Base-by-base conservation (phyloP, 352 stramenopile genomes). In the Hyaloperonospora brassicae region DNA sequence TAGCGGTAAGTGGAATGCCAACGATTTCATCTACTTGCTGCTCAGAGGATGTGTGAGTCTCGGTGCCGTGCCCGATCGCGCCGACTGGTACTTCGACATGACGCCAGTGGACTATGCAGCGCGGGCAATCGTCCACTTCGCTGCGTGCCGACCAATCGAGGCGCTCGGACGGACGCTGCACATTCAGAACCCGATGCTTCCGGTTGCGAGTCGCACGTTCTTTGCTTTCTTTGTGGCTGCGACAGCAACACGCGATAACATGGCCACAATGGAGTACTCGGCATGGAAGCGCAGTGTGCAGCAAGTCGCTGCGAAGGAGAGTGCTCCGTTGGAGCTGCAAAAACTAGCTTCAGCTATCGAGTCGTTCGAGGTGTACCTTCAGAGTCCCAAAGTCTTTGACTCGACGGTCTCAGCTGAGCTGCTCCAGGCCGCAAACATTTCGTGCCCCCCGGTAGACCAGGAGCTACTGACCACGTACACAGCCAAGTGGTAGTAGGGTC, bases 31-130 rank as follows among this genome's bases (percentile, higher is more conserved):
- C 61, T 95, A 83, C 40, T 57, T 97, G 52, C 58, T 97, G 24
- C 72, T 97, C 31, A 76, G 83, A 50, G 87, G 84, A 30, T 96
- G 83, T 50, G 65, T 79, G 40, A 61, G 53, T 40, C 55, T 96
- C 6, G 69, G 68, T 3, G 77, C 74, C 6, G 64, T 89, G 21
- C 84, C 86, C 5, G 55, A 73, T 31, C 69, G 77, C 11, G 66
- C 68, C 1, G 72, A 84, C 46, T 97, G 86, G 82, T 74, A 67
- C 50, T 89, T 97, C 41, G 89, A 97, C 59, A 77, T 95, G 67
- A 97, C 89, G n/a, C 87, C 89, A 0, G 86, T 97, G 31, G 84
- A 97, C 64, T 96, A 95, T 64, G 89, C 89, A 8, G 85, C 87
- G 17, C 79, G 75, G 31, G 79, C 87, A 27, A 86, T 97, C 30